A percentile compares a stretch with the other conserved stretches of the same genome.
Evolutionary conservation across 176 grass and related monocot genomes (phyloP).

Genomic region (Oryza nivara): DNA sequence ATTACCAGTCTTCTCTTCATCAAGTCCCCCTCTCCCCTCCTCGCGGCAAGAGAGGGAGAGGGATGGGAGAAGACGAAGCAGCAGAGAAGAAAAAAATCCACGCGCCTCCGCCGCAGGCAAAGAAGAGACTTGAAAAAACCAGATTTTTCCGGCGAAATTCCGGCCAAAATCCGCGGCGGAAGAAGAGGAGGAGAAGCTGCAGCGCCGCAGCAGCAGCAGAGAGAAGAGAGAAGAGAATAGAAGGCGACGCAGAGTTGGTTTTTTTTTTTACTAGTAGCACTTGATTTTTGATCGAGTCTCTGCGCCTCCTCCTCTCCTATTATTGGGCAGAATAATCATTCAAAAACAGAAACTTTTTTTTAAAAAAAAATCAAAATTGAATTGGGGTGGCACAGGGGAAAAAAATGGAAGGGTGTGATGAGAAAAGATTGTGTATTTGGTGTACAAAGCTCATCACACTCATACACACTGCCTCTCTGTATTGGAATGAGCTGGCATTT

Average conservation of each 20-base stretch:
- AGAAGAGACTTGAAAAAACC: not conserved
- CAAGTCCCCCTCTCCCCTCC: conserved; percentile 41
- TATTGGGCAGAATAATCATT: not conserved
- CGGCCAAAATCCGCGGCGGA: not conserved
- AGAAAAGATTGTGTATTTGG: not conserved
- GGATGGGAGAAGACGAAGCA: conserved; percentile 20
- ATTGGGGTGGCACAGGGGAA: not conserved
- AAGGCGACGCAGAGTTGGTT: not conserved
- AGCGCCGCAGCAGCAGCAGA: conserved; percentile 8
- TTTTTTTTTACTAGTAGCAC: conserved; percentile 19
- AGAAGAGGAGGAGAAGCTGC: conserved; percentile 15
- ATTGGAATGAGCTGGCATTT: conserved; percentile 32
- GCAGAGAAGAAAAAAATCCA: conserved; percentile 22
- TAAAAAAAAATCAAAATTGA: not conserved
- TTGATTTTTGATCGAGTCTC: conserved; percentile 15
- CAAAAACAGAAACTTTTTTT: conserved; percentile 11
- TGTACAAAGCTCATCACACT: not conserved
- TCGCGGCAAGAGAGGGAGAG: conserved; percentile 23
- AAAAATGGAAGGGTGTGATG: conserved; percentile 29
- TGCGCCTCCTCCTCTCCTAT: not conserved
- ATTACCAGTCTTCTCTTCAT: conserved; percentile 93
- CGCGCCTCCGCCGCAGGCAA: not conserved
- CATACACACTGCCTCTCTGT: not conserved
- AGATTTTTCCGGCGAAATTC: not conserved
- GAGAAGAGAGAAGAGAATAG: not conserved